Percentiles rank a stretch among this genome's conserved stretches.
phyloP scores from a whole-genome alignment of 345 rosid species.

The Eucalyptus urophylla region DNA sequence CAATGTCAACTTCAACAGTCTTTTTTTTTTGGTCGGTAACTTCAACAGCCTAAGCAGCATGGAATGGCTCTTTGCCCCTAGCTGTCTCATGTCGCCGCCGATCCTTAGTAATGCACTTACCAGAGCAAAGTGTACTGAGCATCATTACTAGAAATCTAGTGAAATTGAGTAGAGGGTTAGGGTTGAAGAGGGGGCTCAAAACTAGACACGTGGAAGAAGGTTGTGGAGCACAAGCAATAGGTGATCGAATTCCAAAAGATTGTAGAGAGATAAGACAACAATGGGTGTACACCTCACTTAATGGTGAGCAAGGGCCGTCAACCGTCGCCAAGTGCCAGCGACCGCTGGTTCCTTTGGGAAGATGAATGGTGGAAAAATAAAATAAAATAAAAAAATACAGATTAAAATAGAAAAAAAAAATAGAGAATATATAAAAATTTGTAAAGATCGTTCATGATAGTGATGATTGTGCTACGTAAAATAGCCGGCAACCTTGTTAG shows the following conservation, averaged over 20 bases:
- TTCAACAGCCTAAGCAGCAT: too few relatives aligned
- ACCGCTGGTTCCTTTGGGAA: fast-evolving
- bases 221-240: conserved; percentile 50
- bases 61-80: not conserved
- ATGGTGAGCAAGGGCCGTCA: not conserved
- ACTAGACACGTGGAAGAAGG: conserved; percentile 69
- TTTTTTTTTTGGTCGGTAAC: not conserved
- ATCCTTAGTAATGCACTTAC: not conserved
- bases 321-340: not conserved
- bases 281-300: not conserved
- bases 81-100: not conserved
- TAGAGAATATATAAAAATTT: too few relatives aligned
- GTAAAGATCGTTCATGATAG: fast-evolving
- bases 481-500: fast-evolving
- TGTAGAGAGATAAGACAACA: conserved; percentile 3
- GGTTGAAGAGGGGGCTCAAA: conserved; percentile 42
- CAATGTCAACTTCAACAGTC: not conserved
- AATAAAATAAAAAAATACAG: fast-evolving
- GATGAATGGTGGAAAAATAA: not conserved
- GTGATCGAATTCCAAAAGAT: conserved; percentile 39
- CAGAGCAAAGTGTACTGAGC: not conserved
- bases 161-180: conserved; percentile 6
- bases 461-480: not conserved
- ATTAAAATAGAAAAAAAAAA: too few relatives aligned
- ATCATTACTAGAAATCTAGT: not conserved